Conservation (phyloP, 192 early-diverging fungal genomes). For the Coemansia sp. region DNA sequence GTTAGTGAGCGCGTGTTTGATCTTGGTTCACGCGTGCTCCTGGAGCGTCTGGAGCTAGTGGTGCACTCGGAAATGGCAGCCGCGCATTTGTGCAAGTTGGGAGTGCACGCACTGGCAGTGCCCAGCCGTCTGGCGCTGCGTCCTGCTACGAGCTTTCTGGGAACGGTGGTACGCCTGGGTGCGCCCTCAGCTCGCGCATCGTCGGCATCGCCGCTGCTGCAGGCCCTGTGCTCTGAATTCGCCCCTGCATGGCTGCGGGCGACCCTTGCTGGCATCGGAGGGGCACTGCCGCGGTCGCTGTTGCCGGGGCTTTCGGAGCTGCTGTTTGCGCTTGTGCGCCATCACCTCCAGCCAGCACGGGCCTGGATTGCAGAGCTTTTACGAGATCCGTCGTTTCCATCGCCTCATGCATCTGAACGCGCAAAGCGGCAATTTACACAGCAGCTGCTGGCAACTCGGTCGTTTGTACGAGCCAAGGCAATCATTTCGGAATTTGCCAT, state of each 20-base stretch:
- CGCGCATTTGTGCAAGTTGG: constrained; percentile 32
- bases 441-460: constrained; percentile 35
- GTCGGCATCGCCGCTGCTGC: constrained; percentile 8
- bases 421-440: constrained; percentile 39
- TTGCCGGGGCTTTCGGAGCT: constrained; percentile 46
- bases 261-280: constrained; percentile 43
- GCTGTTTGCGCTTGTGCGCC: constrained; percentile 39
- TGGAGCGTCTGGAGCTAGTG: constrained; percentile 24
- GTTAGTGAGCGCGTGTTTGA: constrained; percentile 38
- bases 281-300: constrained; percentile 45
- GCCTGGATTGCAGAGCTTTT: constrained; percentile 29
- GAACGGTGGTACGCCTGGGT: constrained; percentile 30
- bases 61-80: constrained; percentile 2
- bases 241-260: constrained; percentile 40
- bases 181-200: constrained; percentile 4
- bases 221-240: constrained; percentile 23
- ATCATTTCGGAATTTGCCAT: constrained; percentile 37
- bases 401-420: constrained; percentile 14
- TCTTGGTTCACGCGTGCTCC: constrained; percentile 33
- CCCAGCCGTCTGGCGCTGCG: constrained; percentile 44
- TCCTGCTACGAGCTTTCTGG: constrained; percentile 40
- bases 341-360: constrained; percentile 20
- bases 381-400: constrained; percentile 30
- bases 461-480: constrained; percentile 29
- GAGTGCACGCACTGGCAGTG: constrained; percentile 39